A percentile compares a stretch with the other conserved stretches of the same genome.
Conservation (phyloP, 1,139 yeast genomes). For the Sugiyamaella japonica region DNA sequence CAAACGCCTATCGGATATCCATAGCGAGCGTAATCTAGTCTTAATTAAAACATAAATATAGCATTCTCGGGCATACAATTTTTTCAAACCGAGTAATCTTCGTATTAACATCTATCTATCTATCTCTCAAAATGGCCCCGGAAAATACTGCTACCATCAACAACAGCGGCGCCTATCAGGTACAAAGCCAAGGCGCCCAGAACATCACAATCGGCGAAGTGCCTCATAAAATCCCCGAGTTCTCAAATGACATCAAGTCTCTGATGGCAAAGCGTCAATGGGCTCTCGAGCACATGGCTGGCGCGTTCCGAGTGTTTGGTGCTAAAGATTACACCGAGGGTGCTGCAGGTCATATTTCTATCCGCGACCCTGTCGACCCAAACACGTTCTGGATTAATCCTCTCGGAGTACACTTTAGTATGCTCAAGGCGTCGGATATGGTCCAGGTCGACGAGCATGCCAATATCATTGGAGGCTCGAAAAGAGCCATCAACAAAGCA, state of each 20-base stretch:
- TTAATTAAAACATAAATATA: no score
- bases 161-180: conserved; percentile 9
- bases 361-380: conserved; percentile 73
- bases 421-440: conserved; percentile 69
- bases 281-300: conserved; percentile 76
- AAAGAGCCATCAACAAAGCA: conserved; percentile 69
- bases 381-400: conserved; percentile 81
- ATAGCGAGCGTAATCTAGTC: no score
- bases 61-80: no score
- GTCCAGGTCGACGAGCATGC: conserved; percentile 76
- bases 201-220: conserved; percentile 30
- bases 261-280: conserved; percentile 54
- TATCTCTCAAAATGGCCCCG: no score
- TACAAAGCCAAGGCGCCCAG: conserved; percentile 25
- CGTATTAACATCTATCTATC: no score
- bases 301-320: conserved; percentile 75
- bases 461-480: conserved; percentile 66
- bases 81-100: no score
- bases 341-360: conserved; percentile 76
- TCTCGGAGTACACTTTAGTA: conserved; percentile 66
- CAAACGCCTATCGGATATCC: no score
- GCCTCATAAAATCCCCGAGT: conserved; percentile 48
- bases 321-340: conserved; percentile 76
- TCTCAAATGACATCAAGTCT: conserved; percentile 44
- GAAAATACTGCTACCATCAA: no score